Base-by-base conservation (phyloP, 257 asterid genomes). In the Rauvolfia tetraphylla region DNA sequence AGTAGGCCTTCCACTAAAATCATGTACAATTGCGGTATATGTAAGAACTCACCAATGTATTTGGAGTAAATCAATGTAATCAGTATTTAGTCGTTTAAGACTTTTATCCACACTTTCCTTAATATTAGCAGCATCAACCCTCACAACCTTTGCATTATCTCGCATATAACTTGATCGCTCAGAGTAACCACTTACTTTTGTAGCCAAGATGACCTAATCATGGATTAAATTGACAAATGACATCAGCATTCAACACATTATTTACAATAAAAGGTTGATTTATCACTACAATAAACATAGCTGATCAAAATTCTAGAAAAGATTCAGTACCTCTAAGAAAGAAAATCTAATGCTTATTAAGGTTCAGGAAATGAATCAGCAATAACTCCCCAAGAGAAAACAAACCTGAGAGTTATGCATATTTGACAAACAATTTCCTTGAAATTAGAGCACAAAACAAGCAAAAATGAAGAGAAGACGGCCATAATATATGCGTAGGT, bases 41-140 rank as follows among this genome's bases (percentile, higher is more conserved):
- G 58, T 14, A 61, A 72, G 67, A 57, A 20, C 83, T 88, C 88
- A 92, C 98, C 98, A 94, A 75, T 94, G 98, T 83, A 94, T 94
- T 83, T 94, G 98, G 76, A 94, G 96, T 69, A 94, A 85, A 87
- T 94, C 97, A 62, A 94, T 94, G 88, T 92, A 92, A 86, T 94
- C 97, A 51, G 94, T 94, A 80, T 88, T 84, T 56, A 94, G 93
- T 62, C 98, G 97, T 83, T 88, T 86, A 78, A 94, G 97, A 80
- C 98, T 94, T 84, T 92, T 90, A 81, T 90, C 98, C 61, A 94
- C 97, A 80, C 98, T 94, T 84, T 94, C 97, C 87, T 36, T 86
- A 74, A 92, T 89, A 81, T 94, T 94, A 79, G 95, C 95, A 82
- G 98, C 95, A 88, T 94, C 98, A 71, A 94, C 97, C 74, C 97